A percentile compares a stretch with the other conserved stretches of the same genome.
Evolutionary conservation across 163 green algal genomes (phyloP).

Genomic region (Coccomyxa subellipsoidea): DNA sequence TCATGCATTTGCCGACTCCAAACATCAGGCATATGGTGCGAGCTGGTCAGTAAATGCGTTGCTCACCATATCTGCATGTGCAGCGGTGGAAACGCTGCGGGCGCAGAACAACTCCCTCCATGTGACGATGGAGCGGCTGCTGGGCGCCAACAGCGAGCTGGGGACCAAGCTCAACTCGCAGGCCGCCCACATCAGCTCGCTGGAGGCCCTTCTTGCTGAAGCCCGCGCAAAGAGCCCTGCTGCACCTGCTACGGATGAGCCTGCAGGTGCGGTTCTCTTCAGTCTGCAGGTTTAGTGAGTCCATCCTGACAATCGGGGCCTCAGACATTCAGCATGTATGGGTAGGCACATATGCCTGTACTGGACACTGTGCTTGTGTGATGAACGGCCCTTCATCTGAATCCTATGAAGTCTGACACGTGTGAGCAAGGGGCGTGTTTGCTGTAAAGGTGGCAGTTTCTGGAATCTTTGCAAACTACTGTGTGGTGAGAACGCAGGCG

Average conservation of each 20-base stretch:
- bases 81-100: neutral
- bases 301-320: neutral
- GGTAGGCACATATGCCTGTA: too few species aligned
- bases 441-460: too few species aligned
- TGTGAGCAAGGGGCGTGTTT: too few species aligned
- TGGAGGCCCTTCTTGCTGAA: neutral
- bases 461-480: neutral
- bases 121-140: neutral
- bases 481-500: neutral
- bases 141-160: neutral
- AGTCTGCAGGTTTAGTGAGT: neutral
- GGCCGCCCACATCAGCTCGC: neutral
- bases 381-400: too few species aligned
- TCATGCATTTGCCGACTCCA: neutral
- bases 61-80: neutral
- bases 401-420: too few species aligned
- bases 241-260: neutral
- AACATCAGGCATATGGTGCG: neutral
- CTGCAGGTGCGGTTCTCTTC: neutral
- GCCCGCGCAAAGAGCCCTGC: neutral
- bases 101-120: slow-evolving; percentile 1
- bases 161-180: neutral
- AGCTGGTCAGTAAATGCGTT: neutral
- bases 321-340: neutral
- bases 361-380: too few species aligned